Base-by-base conservation (phyloP, 2,329 filamentous ascomycete species). In the Diaporthe sp. region DNA sequence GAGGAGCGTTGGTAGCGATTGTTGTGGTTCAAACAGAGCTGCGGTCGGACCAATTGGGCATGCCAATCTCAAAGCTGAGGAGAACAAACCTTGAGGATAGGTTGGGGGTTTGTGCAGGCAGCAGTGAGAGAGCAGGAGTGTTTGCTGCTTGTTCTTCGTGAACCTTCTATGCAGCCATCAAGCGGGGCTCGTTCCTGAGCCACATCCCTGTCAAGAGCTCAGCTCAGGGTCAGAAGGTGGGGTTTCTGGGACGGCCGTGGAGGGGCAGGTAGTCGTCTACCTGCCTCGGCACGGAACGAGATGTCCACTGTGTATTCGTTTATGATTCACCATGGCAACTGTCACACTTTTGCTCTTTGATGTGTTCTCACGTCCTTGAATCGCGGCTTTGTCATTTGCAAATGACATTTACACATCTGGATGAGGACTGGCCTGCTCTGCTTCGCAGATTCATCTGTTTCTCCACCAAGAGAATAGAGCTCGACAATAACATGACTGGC, bases 111-210 rank as follows among this genome's bases (percentile, higher is more conserved):
- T 68, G 53, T 68, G 47, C 63, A 39, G 32, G 32, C 66, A 71
- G 32, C 63, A 39, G 47, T 27, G n/a, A 53, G 15, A 59, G 39
- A 63, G 56, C 30, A 44, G 55, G 55, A 75, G 59, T 59, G 68
- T 58, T 72, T 72, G 68, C 58, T 72, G 69, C 19, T 37, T 51
- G 56, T 37, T 53, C 66, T 75, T 73, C 74, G 68, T 71, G 74
- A 74, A 74, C 58, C 47, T 73, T 75, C 69, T 70, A 75, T 75
- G 70, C 55, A 69, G 71, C 58, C 61, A 53, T 73, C 73, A 56
- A 70, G 73, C 58, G 74, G 72, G 69, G 72, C 72, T 30, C 22
- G 30, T n/a, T 35, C 9, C 53, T 61, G 42, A 50, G 70, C 44
- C n/a, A 25, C 35, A 68, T 32, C 63, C 73, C 73, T 72, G 74